Conservation (phyloP, 2,329 filamentous ascomycete genomes). For the Alternaria solani region DNA sequence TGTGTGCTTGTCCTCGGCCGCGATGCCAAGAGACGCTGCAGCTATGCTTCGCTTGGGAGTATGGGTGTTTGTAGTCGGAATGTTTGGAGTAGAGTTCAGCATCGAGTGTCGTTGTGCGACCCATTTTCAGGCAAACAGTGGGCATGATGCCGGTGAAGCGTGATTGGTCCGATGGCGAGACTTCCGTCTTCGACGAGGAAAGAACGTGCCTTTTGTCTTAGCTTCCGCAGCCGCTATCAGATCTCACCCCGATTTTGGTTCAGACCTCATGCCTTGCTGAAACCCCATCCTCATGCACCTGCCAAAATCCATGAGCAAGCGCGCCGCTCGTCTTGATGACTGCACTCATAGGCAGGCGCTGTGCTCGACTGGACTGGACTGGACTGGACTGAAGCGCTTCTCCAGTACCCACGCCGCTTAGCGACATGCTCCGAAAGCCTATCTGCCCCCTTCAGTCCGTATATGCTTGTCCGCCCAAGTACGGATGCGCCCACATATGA, state of each 20-base stretch:
- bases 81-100: background rate
- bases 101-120: conserved; percentile 18
- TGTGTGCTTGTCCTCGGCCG: background rate
- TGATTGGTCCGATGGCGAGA: conserved; percentile 17
- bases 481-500: background rate
- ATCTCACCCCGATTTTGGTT: conserved; percentile 3
- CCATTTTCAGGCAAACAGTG: conserved; percentile 21
- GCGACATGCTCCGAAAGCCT: background rate
- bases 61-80: background rate
- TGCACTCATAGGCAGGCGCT: background rate
- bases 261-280: background rate
- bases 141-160: conserved; percentile 1
- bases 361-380: background rate
- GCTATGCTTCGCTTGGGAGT: background rate
- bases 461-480: background rate
- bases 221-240: conserved; percentile 13
- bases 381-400: background rate
- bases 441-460: background rate
- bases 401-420: background rate
- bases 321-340: background rate
- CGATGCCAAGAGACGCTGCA: background rate
- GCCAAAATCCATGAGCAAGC: background rate
- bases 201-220: conserved; percentile 13
- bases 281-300: background rate
- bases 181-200: conserved; percentile 10